Conservation (phyloP, 352 stramenopile genomes). For the Thraustochytrium striatum region DNA sequence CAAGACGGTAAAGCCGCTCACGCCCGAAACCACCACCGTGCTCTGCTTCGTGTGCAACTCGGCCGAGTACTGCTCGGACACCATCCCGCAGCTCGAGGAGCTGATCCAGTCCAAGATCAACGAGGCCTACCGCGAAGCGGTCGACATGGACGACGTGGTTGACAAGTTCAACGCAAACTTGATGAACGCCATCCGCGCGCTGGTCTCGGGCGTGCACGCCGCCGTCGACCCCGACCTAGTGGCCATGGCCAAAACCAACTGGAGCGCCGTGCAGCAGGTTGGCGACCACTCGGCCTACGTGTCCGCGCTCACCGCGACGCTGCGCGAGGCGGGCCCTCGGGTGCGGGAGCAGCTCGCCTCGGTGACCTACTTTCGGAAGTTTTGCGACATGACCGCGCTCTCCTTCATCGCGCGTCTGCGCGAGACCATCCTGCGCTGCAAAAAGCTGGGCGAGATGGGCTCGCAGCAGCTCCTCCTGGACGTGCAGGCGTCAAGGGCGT, state of each 20-base stretch:
- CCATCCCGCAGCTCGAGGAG: constrained; percentile 88
- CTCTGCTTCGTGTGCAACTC: constrained; percentile 97
- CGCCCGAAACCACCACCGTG: background rate
- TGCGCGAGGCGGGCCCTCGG: constrained; percentile 82
- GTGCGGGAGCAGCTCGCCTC: constrained; percentile 79
- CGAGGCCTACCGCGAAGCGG: constrained; percentile 79
- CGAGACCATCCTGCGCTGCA: constrained; percentile 43
- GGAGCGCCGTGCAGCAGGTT: constrained; percentile 84
- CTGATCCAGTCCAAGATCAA: constrained; percentile 93
- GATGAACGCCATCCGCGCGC: constrained; percentile 84
- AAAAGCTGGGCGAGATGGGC: constrained; percentile 84
- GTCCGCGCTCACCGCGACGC: constrained; percentile 80
- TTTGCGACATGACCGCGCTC: constrained; percentile 95
- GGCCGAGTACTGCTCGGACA: constrained; percentile 96
- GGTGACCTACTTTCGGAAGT: constrained; percentile 90
- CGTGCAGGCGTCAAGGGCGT: constrained; percentile 94
- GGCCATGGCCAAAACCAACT: constrained; percentile 84
- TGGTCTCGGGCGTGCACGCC: constrained; percentile 85
- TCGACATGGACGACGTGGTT: constrained; percentile 86
- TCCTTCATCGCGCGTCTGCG: constrained; percentile 70
- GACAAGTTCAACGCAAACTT: constrained; percentile 92
- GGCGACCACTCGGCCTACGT: constrained; percentile 93
- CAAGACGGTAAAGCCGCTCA: background rate
- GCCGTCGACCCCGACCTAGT: constrained; percentile 80
- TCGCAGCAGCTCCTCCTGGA: constrained; percentile 98